Conservation (phyloP, 352 stramenopile species). For the Phytophthora sojae region DNA sequence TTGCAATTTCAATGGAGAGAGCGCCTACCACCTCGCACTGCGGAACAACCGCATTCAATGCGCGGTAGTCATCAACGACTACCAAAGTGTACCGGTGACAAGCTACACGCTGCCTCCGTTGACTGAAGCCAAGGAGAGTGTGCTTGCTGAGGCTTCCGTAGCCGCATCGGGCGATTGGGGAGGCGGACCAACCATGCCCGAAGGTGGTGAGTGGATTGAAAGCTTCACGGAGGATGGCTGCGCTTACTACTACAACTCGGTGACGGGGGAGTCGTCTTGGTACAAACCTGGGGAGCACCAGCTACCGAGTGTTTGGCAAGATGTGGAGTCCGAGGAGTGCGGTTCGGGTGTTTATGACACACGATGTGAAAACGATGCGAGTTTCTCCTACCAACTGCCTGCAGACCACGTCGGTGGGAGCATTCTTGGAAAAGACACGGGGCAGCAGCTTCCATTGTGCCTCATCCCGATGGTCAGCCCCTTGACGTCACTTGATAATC, state of each 20-base stretch:
- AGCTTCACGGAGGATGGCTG: conserved; percentile 59
- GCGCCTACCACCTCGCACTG: conserved; percentile 62
- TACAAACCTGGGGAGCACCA: conserved; percentile 34
- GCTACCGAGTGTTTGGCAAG: too few species aligned
- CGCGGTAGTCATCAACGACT: conserved; percentile 61
- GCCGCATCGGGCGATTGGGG: not conserved
- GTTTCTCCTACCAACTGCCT: conserved; percentile 6
- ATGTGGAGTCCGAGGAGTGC: conserved; percentile 3
- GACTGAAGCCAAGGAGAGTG: conserved; percentile 6
- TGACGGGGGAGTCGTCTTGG: conserved; percentile 67
- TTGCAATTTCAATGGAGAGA: conserved; percentile 48
- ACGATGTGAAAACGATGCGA: conserved; percentile 17
- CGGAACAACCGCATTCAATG: conserved; percentile 68
- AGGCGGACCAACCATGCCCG: not conserved
- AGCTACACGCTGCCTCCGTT: conserved; percentile 2
- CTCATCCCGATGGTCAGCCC: conserved; percentile 78
- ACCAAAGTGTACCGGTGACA: conserved; percentile 37
- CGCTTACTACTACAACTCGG: conserved; percentile 73
- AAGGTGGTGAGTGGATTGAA: conserved; percentile 50
- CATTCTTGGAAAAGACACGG: conserved; percentile 13
- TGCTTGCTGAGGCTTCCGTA: conserved; percentile 6
- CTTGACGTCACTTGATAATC: conserved; percentile 70
- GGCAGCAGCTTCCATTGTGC: conserved; percentile 62
- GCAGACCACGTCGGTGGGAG: not conserved
- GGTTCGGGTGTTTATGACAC: not conserved